Base-by-base conservation (phyloP, 2,329 filamentous ascomycete species). In the Hypoxylon sp. region DNA sequence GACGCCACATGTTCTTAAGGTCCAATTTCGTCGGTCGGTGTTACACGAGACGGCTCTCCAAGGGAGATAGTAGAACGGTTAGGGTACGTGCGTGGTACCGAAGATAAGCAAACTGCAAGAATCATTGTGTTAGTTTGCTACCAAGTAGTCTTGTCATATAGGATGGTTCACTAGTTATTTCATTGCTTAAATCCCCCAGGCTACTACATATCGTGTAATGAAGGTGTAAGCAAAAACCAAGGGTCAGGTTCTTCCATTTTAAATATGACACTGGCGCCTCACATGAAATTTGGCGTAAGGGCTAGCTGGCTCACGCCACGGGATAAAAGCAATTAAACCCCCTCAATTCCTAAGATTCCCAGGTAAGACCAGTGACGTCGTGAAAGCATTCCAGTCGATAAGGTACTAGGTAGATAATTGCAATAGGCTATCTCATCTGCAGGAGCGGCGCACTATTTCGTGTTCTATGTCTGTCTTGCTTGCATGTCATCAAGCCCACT, bases 401-500 rank as follows among this genome's bases (percentile, higher is more conserved):
- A 34, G 50, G 19, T 51, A 52, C 7, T 51, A 51, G 30, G 17
- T 23, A 36, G 32, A 32, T 32, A 25, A 38, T 25, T 25, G 21
- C 17, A 21, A 28, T 53, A 53, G 51, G 34, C 51, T 53, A 43
- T 53, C 34, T 53, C 34, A 19, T 17, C 7, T 14, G 6, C 46
- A 17, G 25, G 45, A 32, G 21, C 52, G 25, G n/a, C 36, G 32
- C 17, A n/a, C 41, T 43, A 14, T 38, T 25, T 45, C 17, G n/a
- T 34, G 17, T 38, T 50, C 21, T 41, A 41, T 19, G n/a, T 41
- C 30, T 46, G 25, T 58, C 17, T 36, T 38, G 45, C 17, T 36
- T 48, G 45, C 43, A 57, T 49, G 55, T 38, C 23, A 46, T 43
- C 19, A 41, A 41, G 25, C 53, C 41, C 30, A 58, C 41, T 30